Percentiles rank a stretch among this genome's conserved stretches.
Conservation (phyloP, 2,329 filamentous ascomycete species). For the Epichloe coenophiala region DNA sequence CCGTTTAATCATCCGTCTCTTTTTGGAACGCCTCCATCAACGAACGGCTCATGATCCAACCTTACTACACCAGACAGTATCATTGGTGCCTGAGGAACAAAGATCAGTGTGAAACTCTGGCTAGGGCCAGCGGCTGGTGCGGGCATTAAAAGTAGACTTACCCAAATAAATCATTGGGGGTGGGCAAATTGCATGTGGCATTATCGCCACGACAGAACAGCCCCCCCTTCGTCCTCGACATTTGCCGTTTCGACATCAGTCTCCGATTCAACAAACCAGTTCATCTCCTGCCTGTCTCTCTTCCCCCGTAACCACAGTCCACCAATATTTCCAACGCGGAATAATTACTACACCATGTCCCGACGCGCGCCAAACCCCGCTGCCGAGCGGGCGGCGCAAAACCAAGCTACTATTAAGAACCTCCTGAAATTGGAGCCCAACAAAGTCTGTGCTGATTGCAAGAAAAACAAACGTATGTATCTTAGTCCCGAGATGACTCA, state of each 20-base stretch:
- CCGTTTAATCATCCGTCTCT: too few species aligned
- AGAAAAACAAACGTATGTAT: slow-evolving; percentile 84
- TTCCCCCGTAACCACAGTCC: slow-evolving; percentile 6
- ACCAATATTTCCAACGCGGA: not conserved
- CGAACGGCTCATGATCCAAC: not conserved
- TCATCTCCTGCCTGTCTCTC: not conserved
- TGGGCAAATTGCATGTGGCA: slow-evolving; percentile 1
- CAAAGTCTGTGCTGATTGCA: slow-evolving; percentile 97
- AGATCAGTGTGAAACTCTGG: not conserved
- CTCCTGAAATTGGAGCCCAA: slow-evolving; percentile 89
- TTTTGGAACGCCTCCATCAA: not conserved
- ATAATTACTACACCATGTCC: slow-evolving; percentile 45
- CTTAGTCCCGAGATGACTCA: not conserved
- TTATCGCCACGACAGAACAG: slow-evolving; percentile 1
- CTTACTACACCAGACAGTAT: not conserved
- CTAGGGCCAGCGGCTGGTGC: not conserved
- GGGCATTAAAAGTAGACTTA: not conserved
- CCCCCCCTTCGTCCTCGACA: slow-evolving; percentile 1
- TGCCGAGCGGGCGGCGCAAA: slow-evolving; percentile 81
- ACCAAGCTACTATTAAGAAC: slow-evolving; percentile 85
- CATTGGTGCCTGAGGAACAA: slow-evolving; percentile 8
- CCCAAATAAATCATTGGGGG: not conserved
- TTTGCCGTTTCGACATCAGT: not conserved
- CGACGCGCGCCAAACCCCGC: slow-evolving; percentile 63
- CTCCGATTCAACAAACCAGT: not conserved